Percentiles rank a stretch among this genome's conserved stretches.
Evolutionary conservation across 2,329 filamentous ascomycete genomes (phyloP).

Genomic region (Aplosporella prunicola): DNA sequence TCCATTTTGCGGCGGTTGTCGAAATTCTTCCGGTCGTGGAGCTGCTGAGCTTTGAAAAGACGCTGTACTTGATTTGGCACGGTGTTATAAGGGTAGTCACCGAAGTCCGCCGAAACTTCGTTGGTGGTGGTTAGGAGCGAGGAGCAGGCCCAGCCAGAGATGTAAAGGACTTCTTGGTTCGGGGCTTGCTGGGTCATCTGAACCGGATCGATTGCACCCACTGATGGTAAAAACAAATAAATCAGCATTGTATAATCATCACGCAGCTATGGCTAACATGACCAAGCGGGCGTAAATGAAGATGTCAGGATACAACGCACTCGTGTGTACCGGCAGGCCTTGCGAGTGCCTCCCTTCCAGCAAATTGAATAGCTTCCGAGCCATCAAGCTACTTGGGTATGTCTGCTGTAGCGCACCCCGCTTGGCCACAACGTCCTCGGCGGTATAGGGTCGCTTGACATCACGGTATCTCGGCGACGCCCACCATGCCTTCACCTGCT

Average conservation of each 20-base stretch:
- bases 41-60: constrained; percentile 88
- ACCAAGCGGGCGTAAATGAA: constrained; percentile 1
- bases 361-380: constrained; percentile 85
- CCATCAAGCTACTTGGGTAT: constrained; percentile 92
- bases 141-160: constrained; percentile 96
- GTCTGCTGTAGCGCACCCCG: constrained; percentile 76
- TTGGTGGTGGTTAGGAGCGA: constrained; percentile 88
- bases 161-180: constrained; percentile 90
- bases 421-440: constrained; percentile 87
- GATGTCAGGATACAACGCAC: constrained; percentile 41
- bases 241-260: constrained; percentile 12
- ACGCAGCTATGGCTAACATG: background rate
- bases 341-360: constrained; percentile 67
- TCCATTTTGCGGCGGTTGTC: constrained; percentile 72
- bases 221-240: constrained; percentile 34
- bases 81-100: constrained; percentile 98
- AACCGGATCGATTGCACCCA: constrained; percentile 97
- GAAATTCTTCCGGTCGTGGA: constrained; percentile 96
- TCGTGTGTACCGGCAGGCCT: constrained; percentile 86
- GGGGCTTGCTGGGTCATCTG: constrained; percentile 98
- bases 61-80: constrained; percentile 97
- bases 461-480: constrained; percentile 70
- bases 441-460: constrained; percentile 85
- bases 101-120: constrained; percentile 95
- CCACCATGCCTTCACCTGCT: constrained; percentile 89